These are phyloP conservation scores for Nicotiana noctiflora DNA, from an alignment of 257 asterid genomes.

Conservation along the genomic window DNA sequence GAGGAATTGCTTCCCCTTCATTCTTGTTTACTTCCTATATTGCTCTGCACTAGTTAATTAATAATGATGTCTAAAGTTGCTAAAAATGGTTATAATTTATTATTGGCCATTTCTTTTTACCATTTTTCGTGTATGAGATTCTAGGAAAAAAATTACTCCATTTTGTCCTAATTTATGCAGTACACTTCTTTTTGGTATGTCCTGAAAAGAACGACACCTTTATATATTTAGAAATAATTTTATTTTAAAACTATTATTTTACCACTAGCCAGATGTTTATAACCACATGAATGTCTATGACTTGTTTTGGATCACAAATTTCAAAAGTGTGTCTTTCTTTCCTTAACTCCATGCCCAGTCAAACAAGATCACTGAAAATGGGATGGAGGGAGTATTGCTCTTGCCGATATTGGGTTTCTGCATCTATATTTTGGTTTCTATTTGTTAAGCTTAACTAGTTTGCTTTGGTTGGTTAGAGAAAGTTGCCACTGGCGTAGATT, in stretches of 20 bases:
- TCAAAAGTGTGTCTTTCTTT: too few species aligned
- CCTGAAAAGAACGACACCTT: too few species aligned
- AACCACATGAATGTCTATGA: too few species aligned
- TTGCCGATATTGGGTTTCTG: not conserved
- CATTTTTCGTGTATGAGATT: not conserved
- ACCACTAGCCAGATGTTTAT: too few species aligned
- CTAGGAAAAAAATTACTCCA: too few species aligned
- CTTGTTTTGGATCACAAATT: too few species aligned
- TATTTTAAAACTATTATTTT: too few species aligned
- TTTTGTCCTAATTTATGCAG: too few species aligned
- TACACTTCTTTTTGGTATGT: too few species aligned
- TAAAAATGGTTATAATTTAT: not conserved
- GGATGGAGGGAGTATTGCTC: too few species aligned
- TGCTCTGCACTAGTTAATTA: not conserved
- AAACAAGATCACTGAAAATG: too few species aligned
- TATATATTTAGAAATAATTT: too few species aligned
- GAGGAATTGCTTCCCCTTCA: not conserved
- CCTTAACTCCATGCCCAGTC: not conserved
- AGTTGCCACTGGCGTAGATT: conserved; percentile 37
- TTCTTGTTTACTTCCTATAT: not conserved
- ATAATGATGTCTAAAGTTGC: not conserved
- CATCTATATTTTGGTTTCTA: not conserved
- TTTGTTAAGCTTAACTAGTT: not conserved
- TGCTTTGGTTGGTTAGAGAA: conserved; percentile 31
- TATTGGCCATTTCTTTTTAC: not conserved